Percentiles rank a stretch among this genome's conserved stretches.
These are phyloP conservation scores for Monosporascus cannonballus DNA, from an alignment of 2,329 filamentous ascomycete genomes.

Conservation along the genomic window DNA sequence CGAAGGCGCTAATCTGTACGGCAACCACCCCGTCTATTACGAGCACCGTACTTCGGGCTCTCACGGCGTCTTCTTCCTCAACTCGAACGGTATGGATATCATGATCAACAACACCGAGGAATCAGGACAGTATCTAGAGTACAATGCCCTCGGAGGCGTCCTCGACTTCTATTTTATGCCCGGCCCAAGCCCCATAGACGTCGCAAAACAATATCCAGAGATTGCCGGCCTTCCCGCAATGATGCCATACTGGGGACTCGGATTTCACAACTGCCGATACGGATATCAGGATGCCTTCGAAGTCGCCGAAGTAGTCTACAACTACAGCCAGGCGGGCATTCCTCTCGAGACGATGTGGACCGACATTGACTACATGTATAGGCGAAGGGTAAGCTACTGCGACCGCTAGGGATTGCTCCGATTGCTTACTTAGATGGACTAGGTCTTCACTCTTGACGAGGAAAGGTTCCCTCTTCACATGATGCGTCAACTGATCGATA, in stretches of 20 bases:
- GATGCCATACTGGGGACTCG: conserved; percentile 60
- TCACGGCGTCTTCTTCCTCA: conserved; percentile 63
- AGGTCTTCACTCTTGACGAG: conserved; percentile 59
- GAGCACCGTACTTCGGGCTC: conserved; percentile 58
- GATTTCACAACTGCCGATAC: conserved; percentile 57
- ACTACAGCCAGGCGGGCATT: conserved; percentile 59
- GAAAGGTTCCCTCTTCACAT: conserved; percentile 54
- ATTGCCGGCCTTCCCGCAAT: conserved; percentile 52
- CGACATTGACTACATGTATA: conserved; percentile 56
- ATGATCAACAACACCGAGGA: conserved; percentile 59
- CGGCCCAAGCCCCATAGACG: conserved; percentile 51
- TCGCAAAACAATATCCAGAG: conserved; percentile 53
- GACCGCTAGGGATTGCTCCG: background rate
- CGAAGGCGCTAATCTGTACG: conserved; percentile 60
- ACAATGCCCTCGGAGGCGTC: conserved; percentile 71
- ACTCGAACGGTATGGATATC: conserved; percentile 73
- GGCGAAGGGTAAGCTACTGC: conserved; percentile 32
- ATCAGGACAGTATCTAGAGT: conserved; percentile 66
- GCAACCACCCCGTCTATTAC: conserved; percentile 69
- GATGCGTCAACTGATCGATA: conserved; percentile 59
- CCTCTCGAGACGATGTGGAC: conserved; percentile 67
- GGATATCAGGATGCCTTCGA: conserved; percentile 59
- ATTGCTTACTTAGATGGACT: conserved; percentile 6
- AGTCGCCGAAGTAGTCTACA: conserved; percentile 61
- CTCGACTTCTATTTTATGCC: conserved; percentile 65